Evolutionary conservation across 768 basidiomycete species (phyloP), one percentile per base, ranked within the genome.

Genomic region (Leccinum variicolor): DNA sequence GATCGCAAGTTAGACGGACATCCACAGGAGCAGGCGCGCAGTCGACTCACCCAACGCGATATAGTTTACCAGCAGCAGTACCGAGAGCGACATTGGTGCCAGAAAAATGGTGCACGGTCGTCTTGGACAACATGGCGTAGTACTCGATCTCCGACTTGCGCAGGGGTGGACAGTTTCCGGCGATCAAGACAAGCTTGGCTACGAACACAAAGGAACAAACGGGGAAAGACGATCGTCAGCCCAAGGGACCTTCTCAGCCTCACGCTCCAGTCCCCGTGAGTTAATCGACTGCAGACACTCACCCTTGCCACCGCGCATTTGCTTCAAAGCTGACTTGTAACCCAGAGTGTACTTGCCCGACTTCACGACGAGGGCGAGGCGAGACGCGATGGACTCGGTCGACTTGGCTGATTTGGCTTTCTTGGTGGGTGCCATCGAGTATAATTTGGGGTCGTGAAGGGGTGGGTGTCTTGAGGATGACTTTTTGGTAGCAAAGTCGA

Each of bases 121-220:
- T 98, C 83, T 99, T 99, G 66, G 94, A 97, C 74, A 99, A 84
- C 95, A 97, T 97, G 79, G 94, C 97, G 74, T 98, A 99, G 83
- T 98, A 99, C 82, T 99, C 97, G 58, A 99, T 84, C 83, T 99
- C 97, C 60, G 96, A 98, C 77, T 97, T 97, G 76, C 97, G 93
- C 62, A 99, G 86, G 62, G 97, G 97, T 57, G 97, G 97, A 81
- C 94, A 97, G 81, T 99, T 99, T 66, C 94, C 95, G 69, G 96
- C 94, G 73, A 99, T 97, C 75, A 99, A 80, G 73, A 99, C 89
- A 66, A 99, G 92, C 80, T 97, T 98, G 77, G 96, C 96, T 99
- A 39, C 41, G 43, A 36, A 15, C 49, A 50, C 62, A 43, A 58
- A 64, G 69, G 52, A 62, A 55, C 65, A 53, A 67, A 53, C 54